Evolutionary conservation across 805 yeast species (phyloP).

Genomic region (Trichomonascus vanleenenianus): DNA sequence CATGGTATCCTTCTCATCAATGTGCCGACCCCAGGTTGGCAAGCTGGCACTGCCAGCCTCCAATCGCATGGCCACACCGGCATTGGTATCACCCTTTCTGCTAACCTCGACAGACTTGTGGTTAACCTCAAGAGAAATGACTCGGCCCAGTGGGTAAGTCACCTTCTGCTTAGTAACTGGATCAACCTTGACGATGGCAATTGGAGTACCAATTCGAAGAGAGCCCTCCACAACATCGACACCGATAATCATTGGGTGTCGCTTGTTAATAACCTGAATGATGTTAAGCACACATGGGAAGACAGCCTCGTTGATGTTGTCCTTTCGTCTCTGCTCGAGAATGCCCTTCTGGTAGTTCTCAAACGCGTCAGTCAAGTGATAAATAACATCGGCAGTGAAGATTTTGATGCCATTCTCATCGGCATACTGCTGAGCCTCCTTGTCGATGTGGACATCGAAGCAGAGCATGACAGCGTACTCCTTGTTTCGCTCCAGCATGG

Average conservation of each 20-base stretch:
- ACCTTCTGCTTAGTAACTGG: slow-evolving; percentile 73
- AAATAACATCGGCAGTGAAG: slow-evolving; percentile 93
- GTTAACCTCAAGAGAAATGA: slow-evolving; percentile 89
- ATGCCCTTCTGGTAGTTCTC: slow-evolving; percentile 85
- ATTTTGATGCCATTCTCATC: slow-evolving; percentile 85
- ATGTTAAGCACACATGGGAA: slow-evolving; percentile 95
- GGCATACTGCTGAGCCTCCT: slow-evolving; percentile 98
- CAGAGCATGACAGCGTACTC: slow-evolving; percentile 97
- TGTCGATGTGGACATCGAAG: slow-evolving; percentile 95
- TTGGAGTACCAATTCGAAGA: slow-evolving; percentile 87
- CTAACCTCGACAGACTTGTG: slow-evolving; percentile 75
- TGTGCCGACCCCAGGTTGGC: slow-evolving; percentile 99
- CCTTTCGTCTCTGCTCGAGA: slow-evolving; percentile 84
- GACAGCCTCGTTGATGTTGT: slow-evolving; percentile 78
- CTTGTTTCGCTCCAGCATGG: slow-evolving; percentile 95
- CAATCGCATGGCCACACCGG: slow-evolving; percentile 98
- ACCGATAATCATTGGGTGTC: slow-evolving; percentile 99
- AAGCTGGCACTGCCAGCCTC: slow-evolving; percentile 84
- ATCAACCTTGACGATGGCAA: slow-evolving; percentile 84
- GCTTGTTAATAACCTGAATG: slow-evolving; percentile 91
- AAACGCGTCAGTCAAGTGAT: slow-evolving; percentile 92
- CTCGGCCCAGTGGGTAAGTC: slow-evolving; percentile 71
- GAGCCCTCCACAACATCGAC: slow-evolving; percentile 93
- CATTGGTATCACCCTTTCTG: slow-evolving; percentile 90
- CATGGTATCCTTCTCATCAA: slow-evolving; percentile 83